These are phyloP conservation scores for Albophoma yamanashiensis DNA, from an alignment of 2,329 filamentous ascomycete species.

Conservation along the genomic window DNA sequence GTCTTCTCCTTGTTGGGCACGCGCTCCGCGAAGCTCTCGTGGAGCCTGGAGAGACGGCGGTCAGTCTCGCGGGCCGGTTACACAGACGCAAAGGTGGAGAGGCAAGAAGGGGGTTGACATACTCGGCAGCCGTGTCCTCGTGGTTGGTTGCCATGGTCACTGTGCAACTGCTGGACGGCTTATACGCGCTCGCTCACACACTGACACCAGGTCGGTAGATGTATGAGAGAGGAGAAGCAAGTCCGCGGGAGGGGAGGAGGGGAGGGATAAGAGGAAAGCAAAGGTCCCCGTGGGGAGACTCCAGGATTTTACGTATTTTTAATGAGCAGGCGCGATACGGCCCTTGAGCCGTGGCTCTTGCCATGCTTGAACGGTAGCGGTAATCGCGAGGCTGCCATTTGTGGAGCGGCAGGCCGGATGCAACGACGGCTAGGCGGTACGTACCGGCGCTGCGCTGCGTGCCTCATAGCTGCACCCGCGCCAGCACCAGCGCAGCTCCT, in stretches of 20 bases:
- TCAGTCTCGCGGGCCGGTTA: neutral
- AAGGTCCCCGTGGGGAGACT: neutral
- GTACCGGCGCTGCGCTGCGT: neutral
- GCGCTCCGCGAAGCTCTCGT: constrained; percentile 15
- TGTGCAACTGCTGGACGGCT: neutral
- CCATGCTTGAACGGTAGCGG: neutral
- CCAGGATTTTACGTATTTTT: neutral
- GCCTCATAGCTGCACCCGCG: too few species aligned
- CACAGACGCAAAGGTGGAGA: neutral
- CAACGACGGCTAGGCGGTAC: neutral
- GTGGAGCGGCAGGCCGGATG: neutral
- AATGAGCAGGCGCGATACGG: neutral
- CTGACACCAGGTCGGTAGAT: neutral
- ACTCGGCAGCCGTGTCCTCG: constrained; percentile 2
- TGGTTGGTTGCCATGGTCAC: neutral
- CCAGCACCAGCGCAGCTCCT: neutral
- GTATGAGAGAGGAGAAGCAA: neutral
- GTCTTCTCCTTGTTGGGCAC: constrained; percentile 11
- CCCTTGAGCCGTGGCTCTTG: neutral
- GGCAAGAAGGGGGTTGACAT: neutral
- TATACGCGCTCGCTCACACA: neutral
- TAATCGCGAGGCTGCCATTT: neutral
- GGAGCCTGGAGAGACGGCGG: constrained; percentile 10
- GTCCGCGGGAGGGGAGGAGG: neutral
- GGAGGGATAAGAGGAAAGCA: neutral